Evolutionary conservation across 169 alveolate species (phyloP).

Genomic region (Plasmodium adleri): DNA sequence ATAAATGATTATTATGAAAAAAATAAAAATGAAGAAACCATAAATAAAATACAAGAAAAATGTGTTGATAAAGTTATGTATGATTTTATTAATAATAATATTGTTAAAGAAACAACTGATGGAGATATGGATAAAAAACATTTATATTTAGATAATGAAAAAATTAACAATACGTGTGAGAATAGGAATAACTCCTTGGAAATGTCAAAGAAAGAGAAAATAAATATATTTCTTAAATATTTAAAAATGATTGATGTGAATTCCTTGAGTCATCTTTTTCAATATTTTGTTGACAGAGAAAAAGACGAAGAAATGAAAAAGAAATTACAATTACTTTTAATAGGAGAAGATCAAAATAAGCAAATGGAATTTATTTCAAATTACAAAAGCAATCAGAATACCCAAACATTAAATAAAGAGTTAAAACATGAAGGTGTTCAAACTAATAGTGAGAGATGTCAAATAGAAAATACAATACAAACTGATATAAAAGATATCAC

Average conservation of each 20-base stretch:
- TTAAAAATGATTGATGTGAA: slow-evolving; percentile 45
- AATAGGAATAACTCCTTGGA: not conserved
- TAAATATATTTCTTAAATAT: slow-evolving; percentile 37
- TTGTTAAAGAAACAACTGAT: not conserved
- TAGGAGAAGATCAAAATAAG: not conserved
- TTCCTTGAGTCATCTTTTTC: slow-evolving; percentile 22
- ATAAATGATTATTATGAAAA: slow-evolving; percentile 41
- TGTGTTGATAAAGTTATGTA: too few relatives aligned
- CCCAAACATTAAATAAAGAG: slow-evolving; percentile 34
- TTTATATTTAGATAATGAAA: not conserved
- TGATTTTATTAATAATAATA: not conserved
- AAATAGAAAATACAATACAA: slow-evolving; percentile 41
- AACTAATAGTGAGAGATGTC: slow-evolving; percentile 11
- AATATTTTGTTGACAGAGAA: slow-evolving; percentile 58
- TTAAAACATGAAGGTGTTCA: slow-evolving; percentile 54
- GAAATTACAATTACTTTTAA: slow-evolving; percentile 30
- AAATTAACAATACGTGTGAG: not conserved
- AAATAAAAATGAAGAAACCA: slow-evolving; percentile 3
- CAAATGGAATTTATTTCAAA: not conserved
- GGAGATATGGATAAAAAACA: not conserved
- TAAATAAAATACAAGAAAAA: slow-evolving; percentile 7
- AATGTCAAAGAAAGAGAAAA: slow-evolving; percentile 15
- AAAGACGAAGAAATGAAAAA: slow-evolving; percentile 1
- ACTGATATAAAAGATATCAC: slow-evolving; percentile 61
- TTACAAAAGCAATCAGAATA: slow-evolving; percentile 16